Evolutionary conservation across 768 basidiomycete genomes (phyloP).

Genomic region (Leccinum uliginosum): DNA sequence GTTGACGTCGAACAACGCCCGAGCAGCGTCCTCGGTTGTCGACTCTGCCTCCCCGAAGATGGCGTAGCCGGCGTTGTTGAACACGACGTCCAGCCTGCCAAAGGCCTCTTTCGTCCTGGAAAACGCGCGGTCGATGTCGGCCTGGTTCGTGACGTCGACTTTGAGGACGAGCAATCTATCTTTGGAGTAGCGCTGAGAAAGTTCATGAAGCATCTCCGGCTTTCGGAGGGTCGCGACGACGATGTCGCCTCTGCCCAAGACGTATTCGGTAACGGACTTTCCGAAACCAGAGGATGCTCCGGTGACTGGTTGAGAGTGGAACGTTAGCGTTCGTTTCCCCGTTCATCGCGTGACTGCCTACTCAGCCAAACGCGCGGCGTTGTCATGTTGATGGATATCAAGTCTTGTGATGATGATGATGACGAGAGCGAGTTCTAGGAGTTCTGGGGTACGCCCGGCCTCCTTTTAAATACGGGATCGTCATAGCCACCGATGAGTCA

Average conservation of each 20-base stretch:
- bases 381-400: slow-evolving; percentile 1
- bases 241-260: slow-evolving; percentile 33
- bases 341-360: neutral
- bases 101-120: slow-evolving; percentile 5
- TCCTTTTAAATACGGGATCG: neutral
- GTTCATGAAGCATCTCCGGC: slow-evolving; percentile 23
- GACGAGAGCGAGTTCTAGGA: neutral
- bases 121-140: slow-evolving; percentile 13
- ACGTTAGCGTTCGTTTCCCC: neutral
- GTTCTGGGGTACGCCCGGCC: too few species aligned
- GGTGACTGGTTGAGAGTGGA: slow-evolving; percentile 28
- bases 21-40: slow-evolving; percentile 14
- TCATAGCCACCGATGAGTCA: too few species aligned
- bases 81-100: slow-evolving; percentile 16
- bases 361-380: slow-evolving; percentile 11
- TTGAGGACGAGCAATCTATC: slow-evolving; percentile 13
- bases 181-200: slow-evolving; percentile 1
- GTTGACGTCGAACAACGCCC: slow-evolving; percentile 24
- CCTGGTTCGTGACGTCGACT: slow-evolving; percentile 12
- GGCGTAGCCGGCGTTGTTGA: slow-evolving; percentile 17
- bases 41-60: slow-evolving; percentile 24
- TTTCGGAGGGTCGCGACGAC: slow-evolving; percentile 41
- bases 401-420: neutral
- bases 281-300: slow-evolving; percentile 41
- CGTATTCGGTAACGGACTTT: slow-evolving; percentile 26